Evolutionary conservation across 805 yeast genomes (phyloP).

Genomic region (Candida wancherniae): DNA sequence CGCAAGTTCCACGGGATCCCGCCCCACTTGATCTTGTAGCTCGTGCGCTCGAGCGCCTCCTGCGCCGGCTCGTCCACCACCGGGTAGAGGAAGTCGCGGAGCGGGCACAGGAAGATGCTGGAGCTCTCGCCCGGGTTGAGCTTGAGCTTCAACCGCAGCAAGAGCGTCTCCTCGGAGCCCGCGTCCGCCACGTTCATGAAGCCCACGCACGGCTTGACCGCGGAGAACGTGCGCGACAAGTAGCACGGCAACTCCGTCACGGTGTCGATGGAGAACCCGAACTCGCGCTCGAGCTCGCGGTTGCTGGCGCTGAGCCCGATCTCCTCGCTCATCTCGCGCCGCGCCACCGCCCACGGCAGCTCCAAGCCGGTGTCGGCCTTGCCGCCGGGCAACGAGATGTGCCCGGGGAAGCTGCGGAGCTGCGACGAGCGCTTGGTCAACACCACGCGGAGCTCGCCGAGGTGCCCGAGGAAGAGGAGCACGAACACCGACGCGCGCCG

Average conservation of each 20-base stretch:
- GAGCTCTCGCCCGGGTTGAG: conserved; percentile 78
- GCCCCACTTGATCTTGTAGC: conserved; percentile 56
- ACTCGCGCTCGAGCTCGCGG: conserved; percentile 34
- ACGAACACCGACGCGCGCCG: conserved; percentile 80
- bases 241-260: conserved; percentile 70
- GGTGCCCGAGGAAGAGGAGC: conserved; percentile 63
- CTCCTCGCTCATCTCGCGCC: conserved; percentile 85
- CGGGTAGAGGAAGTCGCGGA: conserved; percentile 51
- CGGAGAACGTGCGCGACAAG: conserved; percentile 72
- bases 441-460: conserved; percentile 72
- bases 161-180: conserved; percentile 17
- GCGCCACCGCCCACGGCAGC: conserved; percentile 64
- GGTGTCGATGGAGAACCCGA: conserved; percentile 57
- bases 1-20: conserved; percentile 64
- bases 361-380: conserved; percentile 71
- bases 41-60: conserved; percentile 31
- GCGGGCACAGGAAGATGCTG: conserved; percentile 64
- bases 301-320: conserved; percentile 64
- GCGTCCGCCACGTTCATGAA: conserved; percentile 42
- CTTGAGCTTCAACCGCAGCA: conserved; percentile 34
- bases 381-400: conserved; percentile 92
- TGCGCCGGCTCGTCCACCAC: conserved; percentile 21
- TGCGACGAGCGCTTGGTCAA: conserved; percentile 72
- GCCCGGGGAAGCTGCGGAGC: conserved; percentile 77
- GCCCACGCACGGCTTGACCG: conserved; percentile 79